Conservation (phyloP, 2,329 filamentous ascomycete genomes). For the Fusarium chlamydosporum region DNA sequence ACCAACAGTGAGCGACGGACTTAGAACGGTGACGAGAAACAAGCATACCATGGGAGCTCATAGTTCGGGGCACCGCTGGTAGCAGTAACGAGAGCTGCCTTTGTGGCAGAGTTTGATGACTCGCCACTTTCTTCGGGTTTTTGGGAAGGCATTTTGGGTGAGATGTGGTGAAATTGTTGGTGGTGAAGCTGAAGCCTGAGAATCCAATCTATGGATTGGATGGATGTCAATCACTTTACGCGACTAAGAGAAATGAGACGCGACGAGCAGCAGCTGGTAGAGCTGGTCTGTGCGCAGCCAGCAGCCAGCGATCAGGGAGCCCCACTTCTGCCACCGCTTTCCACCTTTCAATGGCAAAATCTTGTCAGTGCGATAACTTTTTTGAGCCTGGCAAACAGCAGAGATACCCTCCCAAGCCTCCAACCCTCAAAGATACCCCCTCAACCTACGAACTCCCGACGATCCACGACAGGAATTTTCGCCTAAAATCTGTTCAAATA, state of each 20-base stretch:
- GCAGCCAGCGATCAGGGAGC: neutral
- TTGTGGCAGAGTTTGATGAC: constrained; percentile 71
- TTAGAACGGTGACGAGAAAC: constrained; percentile 3
- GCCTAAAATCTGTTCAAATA: neutral
- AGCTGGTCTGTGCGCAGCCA: constrained; percentile 50
- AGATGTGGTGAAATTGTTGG: constrained; percentile 30
- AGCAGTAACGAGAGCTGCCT: constrained; percentile 66
- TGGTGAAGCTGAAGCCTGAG: constrained; percentile 42
- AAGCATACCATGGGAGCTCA: constrained; percentile 81
- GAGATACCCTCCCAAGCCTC: constrained; percentile 30
- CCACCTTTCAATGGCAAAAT: constrained; percentile 50
- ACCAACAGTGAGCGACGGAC: constrained; percentile 43
- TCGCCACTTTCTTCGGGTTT: constrained; percentile 69
- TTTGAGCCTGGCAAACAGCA: constrained; percentile 40
- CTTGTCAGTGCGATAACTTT: constrained; percentile 45
- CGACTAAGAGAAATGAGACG: constrained; percentile 54
- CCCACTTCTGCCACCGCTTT: constrained; percentile 51
- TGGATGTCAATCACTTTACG: constrained; percentile 55
- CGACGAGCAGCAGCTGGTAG: constrained; percentile 47
- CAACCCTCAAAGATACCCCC: constrained; percentile 19
- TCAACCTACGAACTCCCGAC: constrained; percentile 6
- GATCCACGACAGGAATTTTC: neutral
- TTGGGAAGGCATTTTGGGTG: constrained; percentile 62
- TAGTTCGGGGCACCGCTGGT: constrained; percentile 70
- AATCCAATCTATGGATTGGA: constrained; percentile 11